phyloP scores from a whole-genome alignment of 2,329 filamentous ascomycete genomes.

The Pestalotiopsis sp. region DNA sequence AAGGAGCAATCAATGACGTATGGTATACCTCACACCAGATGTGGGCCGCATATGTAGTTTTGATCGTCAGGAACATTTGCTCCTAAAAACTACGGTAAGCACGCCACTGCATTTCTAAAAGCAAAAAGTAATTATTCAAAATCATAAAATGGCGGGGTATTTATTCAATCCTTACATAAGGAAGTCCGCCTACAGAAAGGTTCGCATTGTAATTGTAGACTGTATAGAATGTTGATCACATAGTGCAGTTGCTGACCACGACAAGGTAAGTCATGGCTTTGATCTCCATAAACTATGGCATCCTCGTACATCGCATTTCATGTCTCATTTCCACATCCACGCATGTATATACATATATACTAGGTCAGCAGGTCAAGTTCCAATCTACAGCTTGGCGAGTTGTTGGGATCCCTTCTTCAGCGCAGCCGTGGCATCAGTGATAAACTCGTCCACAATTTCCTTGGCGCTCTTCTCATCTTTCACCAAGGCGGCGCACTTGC shows the following conservation, averaged over 20 bases:
- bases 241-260: no score
- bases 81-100: slow-evolving; percentile 6
- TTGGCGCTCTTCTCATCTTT: slow-evolving; percentile 92
- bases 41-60: neutral
- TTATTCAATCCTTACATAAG: neutral
- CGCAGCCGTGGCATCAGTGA: slow-evolving; percentile 75
- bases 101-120: neutral
- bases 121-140: neutral
- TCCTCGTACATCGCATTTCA: neutral
- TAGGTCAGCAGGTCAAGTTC: neutral
- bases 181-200: no score
- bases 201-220: neutral
- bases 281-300: no score
- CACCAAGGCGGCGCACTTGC: slow-evolving; percentile 91
- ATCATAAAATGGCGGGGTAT: neutral
- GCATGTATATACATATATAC: neutral
- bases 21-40: slow-evolving; percentile 1
- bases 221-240: neutral
- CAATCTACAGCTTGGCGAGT: slow-evolving; percentile 64
- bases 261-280: no score
- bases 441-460: slow-evolving; percentile 92
- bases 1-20: slow-evolving; percentile 10
- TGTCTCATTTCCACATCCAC: neutral
- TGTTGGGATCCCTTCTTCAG: slow-evolving; percentile 70
- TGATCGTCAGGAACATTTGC: slow-evolving; percentile 14